Percentiles rank a stretch among this genome's conserved stretches.
Evolutionary conservation across 2,329 filamentous ascomycete species (phyloP).

Genomic region (Talaromyces sp.): DNA sequence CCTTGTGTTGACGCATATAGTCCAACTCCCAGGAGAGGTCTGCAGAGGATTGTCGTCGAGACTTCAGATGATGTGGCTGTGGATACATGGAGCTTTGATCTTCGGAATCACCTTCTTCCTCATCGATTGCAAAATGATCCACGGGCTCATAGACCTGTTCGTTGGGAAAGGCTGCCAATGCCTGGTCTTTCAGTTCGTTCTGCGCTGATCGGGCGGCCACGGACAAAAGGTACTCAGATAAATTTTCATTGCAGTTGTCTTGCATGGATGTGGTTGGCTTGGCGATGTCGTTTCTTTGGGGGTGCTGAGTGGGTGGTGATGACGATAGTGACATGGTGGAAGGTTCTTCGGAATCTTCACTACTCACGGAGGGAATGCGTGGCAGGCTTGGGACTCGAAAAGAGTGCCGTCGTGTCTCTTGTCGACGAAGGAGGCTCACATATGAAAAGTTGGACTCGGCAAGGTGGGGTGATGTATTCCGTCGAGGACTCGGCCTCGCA

Average conservation of each 20-base stretch:
- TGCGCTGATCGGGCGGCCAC: slow-evolving; percentile 79
- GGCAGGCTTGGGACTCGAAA: slow-evolving; percentile 65
- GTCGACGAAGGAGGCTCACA: slow-evolving; percentile 42
- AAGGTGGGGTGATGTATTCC: slow-evolving; percentile 56
- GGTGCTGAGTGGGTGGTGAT: slow-evolving; percentile 33
- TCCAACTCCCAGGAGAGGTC: slow-evolving; percentile 71
- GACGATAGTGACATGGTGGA: slow-evolving; percentile 41
- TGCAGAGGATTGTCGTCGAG: slow-evolving; percentile 47
- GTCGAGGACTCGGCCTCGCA: slow-evolving; percentile 45
- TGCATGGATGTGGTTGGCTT: slow-evolving; percentile 26
- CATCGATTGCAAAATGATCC: slow-evolving; percentile 51
- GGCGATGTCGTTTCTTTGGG: not conserved
- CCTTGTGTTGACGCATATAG: slow-evolving; percentile 78
- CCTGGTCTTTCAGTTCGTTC: slow-evolving; percentile 72
- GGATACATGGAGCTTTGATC: slow-evolving; percentile 30
- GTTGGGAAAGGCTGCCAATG: slow-evolving; percentile 53
- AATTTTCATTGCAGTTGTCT: slow-evolving; percentile 73
- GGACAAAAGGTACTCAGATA: slow-evolving; percentile 75
- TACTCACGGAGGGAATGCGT: slow-evolving; percentile 64
- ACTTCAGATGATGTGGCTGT: slow-evolving; percentile 34
- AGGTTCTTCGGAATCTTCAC: slow-evolving; percentile 54
- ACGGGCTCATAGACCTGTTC: slow-evolving; percentile 51
- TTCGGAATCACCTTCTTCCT: slow-evolving; percentile 40
- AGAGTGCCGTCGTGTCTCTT: slow-evolving; percentile 53
- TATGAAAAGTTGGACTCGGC: slow-evolving; percentile 51